Conservation (phyloP, 805 yeast genomes). For the Wickerhamiella australiensis region DNA sequence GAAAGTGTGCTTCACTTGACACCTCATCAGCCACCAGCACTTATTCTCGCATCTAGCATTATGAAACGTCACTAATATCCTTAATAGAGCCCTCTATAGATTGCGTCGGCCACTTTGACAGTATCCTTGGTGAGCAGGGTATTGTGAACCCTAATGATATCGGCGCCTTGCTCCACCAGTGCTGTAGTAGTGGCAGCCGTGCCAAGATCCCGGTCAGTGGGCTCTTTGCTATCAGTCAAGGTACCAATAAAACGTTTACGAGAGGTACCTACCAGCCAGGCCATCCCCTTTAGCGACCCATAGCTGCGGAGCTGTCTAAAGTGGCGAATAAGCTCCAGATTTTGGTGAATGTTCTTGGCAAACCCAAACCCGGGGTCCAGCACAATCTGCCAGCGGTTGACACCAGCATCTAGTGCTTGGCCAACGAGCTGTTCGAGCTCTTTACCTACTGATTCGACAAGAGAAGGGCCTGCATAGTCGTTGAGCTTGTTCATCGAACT, state of each 20-base stretch:
- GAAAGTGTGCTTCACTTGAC: no score
- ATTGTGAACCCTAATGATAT: slow-evolving; percentile 84
- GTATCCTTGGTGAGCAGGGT: slow-evolving; percentile 47
- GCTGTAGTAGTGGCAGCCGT: slow-evolving; percentile 68
- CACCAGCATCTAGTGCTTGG: slow-evolving; percentile 49
- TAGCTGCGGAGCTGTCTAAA: slow-evolving; percentile 21
- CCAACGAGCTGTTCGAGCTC: slow-evolving; percentile 50
- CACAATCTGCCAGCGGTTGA: slow-evolving; percentile 80
- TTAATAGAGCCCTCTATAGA: slow-evolving; percentile 33
- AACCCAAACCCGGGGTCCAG: slow-evolving; percentile 95
- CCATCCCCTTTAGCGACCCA: slow-evolving; percentile 35
- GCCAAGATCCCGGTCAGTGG: slow-evolving; percentile 57
- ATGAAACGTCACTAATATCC: neutral
- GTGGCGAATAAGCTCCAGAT: slow-evolving; percentile 46
- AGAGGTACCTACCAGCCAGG: slow-evolving; percentile 75
- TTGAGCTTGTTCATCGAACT: slow-evolving; percentile 54
- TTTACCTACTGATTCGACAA: slow-evolving; percentile 43
- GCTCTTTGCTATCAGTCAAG: slow-evolving; percentile 44
- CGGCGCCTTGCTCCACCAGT: slow-evolving; percentile 58
- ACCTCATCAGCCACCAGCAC: no score
- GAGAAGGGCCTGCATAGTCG: slow-evolving; percentile 34
- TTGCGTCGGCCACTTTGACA: slow-evolving; percentile 57
- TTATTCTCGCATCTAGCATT: neutral
- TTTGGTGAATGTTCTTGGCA: slow-evolving; percentile 71
- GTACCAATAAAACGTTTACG: slow-evolving; percentile 78